Conservation (phyloP, 768 basidiomycete genomes). For the Leucosporidium yakuticum region DNA sequence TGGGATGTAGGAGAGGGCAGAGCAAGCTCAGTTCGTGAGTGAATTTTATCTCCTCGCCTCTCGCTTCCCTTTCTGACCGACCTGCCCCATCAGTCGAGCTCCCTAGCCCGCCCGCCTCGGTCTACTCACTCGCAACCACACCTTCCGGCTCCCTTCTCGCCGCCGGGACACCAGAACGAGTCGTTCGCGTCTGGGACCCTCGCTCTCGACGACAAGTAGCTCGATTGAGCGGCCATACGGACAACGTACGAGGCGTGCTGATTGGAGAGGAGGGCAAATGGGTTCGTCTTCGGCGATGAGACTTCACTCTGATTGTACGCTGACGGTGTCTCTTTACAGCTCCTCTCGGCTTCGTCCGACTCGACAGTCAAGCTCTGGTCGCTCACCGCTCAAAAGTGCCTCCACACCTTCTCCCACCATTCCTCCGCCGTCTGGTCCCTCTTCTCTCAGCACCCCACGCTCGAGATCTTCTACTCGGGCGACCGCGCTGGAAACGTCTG, state of each 20-base stretch:
- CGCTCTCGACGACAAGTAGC: constrained; percentile 65
- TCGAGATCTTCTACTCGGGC: constrained; percentile 89
- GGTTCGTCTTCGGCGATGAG: constrained; percentile 51
- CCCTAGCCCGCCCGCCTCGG: constrained; percentile 59
- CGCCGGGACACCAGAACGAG: constrained; percentile 84
- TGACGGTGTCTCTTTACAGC: background rate
- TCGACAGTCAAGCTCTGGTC: constrained; percentile 94
- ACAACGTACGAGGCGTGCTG: constrained; percentile 86
- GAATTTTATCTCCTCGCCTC: constrained; percentile 23
- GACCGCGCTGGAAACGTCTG: constrained; percentile 85
- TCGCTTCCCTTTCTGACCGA: constrained; percentile 40
- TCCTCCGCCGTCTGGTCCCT: constrained; percentile 80
- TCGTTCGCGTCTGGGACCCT: constrained; percentile 90
- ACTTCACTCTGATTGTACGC: background rate
- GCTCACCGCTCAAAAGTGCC: constrained; percentile 69
- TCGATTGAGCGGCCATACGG: constrained; percentile 92
- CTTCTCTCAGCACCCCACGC: constrained; percentile 74
- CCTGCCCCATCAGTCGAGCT: constrained; percentile 42
- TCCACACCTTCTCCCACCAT: constrained; percentile 95
- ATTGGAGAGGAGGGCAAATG: constrained; percentile 86
- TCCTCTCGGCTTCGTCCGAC: constrained; percentile 38
- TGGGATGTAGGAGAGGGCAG: constrained; percentile 69
- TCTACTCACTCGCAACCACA: constrained; percentile 72
- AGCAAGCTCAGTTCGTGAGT: constrained; percentile 13
- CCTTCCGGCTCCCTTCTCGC: constrained; percentile 73